Conservation (phyloP, 2,329 filamentous ascomycete species). For the Monascus ruber region DNA sequence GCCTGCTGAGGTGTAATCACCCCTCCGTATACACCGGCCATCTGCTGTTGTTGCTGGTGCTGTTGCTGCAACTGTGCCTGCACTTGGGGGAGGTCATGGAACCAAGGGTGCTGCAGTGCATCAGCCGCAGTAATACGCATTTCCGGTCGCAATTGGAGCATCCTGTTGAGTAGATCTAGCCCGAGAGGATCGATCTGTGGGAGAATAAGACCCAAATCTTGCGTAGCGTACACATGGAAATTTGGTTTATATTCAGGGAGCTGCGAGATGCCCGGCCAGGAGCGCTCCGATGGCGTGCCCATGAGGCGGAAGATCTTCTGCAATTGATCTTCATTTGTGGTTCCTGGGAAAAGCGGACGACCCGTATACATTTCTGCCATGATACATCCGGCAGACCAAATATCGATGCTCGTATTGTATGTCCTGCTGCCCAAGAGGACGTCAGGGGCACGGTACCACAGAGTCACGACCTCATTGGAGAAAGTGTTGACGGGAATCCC, state of each 20-base stretch:
- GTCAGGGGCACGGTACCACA: slow-evolving; percentile 96
- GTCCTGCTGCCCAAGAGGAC: slow-evolving; percentile 87
- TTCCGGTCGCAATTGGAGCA: slow-evolving; percentile 89
- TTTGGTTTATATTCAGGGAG: slow-evolving; percentile 97
- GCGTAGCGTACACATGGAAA: slow-evolving; percentile 88
- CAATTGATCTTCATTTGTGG: slow-evolving; percentile 95
- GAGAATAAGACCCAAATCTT: slow-evolving; percentile 75
- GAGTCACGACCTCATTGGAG: slow-evolving; percentile 91
- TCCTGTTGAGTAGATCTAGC: slow-evolving; percentile 74
- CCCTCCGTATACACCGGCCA: slow-evolving; percentile 28
- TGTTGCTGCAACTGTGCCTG: slow-evolving; percentile 39
- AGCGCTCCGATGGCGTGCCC: slow-evolving; percentile 91
- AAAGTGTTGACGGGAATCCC: slow-evolving; percentile 97
- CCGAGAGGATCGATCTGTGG: slow-evolving; percentile 82
- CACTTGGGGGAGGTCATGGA: slow-evolving; percentile 52
- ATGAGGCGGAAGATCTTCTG: slow-evolving; percentile 96
- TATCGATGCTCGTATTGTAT: slow-evolving; percentile 99
- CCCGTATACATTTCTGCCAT: slow-evolving; percentile 99
- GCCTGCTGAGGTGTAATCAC: slow-evolving; percentile 26
- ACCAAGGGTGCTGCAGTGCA: slow-evolving; percentile 86
- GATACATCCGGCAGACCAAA: slow-evolving; percentile 98
- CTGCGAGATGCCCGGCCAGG: slow-evolving; percentile 88
- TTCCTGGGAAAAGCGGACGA: slow-evolving; percentile 87
- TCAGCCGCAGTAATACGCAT: slow-evolving; percentile 79
- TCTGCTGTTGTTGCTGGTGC: slow-evolving; percentile 31